Conservation (phyloP, 2,329 filamentous ascomycete species). For the Fusarium albosuccineum region DNA sequence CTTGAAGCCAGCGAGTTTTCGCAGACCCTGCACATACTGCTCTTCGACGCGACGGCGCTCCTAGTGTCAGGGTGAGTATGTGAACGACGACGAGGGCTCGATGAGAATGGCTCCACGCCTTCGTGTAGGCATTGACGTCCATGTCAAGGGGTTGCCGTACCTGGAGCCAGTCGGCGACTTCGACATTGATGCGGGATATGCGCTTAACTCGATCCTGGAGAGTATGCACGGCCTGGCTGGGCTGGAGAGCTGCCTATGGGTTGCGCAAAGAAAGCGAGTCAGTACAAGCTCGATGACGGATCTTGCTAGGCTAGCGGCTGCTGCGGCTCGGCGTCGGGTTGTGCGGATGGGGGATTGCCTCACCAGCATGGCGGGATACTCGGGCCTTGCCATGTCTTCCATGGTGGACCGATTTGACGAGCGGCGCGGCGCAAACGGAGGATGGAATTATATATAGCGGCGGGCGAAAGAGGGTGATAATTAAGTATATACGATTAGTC, state of each 20-base stretch:
- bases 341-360: constrained; percentile 53
- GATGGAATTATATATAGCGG: constrained; percentile 34
- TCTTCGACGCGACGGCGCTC: constrained; percentile 95
- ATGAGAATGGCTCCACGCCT: neutral
- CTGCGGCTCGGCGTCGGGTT: constrained; percentile 4
- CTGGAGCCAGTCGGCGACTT: constrained; percentile 97
- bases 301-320: neutral
- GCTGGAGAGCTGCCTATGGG: constrained; percentile 80
- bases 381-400: constrained; percentile 84
- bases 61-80: constrained; percentile 60
- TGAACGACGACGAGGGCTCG: neutral
- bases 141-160: constrained; percentile 62
- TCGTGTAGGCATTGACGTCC: constrained; percentile 21
- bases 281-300: constrained; percentile 20
- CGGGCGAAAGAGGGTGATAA: constrained; percentile 11
- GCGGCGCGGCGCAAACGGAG: constrained; percentile 29
- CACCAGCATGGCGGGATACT: constrained; percentile 97
- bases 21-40: constrained; percentile 84
- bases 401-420: constrained; percentile 61
- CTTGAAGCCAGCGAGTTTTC: constrained; percentile 81
- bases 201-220: constrained; percentile 90
- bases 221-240: constrained; percentile 82
- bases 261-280: constrained; percentile 32
- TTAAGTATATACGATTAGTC: constrained; percentile 34
- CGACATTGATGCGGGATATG: constrained; percentile 86